Percentiles rank a stretch among this genome's conserved stretches.
Evolutionary conservation across 345 rosid genomes (phyloP).

Genomic region (Lepidium aucheri): DNA sequence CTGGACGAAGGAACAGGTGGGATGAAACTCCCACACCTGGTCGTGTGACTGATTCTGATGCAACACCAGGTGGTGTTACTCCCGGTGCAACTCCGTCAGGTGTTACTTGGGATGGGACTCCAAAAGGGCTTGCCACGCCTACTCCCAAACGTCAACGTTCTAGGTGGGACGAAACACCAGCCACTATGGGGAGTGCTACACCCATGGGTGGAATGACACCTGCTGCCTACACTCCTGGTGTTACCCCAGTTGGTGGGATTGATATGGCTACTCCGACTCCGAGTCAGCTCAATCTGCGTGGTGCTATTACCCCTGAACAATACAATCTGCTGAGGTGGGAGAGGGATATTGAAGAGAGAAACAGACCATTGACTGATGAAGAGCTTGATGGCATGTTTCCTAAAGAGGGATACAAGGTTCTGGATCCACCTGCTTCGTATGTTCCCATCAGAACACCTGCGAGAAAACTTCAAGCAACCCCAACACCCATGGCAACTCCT

Average conservation of each 20-base stretch:
- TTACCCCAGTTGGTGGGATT: conserved; percentile 79
- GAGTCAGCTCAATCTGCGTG: conserved; percentile 50
- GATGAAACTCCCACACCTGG: conserved; percentile 99
- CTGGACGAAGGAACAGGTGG: conserved; percentile 85
- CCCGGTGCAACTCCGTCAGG: conserved; percentile 97
- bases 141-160: conserved; percentile 92
- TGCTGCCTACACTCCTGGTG: conserved; percentile 76
- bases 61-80: conserved; percentile 75
- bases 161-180: conserved; percentile 99
- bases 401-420: conserved; percentile 77
- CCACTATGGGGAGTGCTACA: conserved; percentile 94
- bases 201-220: conserved; percentile 91
- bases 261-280: conserved; percentile 96
- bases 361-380: conserved; percentile 90
- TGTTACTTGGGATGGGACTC: conserved; percentile 94
- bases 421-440: conserved; percentile 93
- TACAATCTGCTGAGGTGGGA: conserved; percentile 93
- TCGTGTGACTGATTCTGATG: conserved; percentile 76
- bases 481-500: conserved; percentile 90
- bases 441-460: conserved; percentile 96
- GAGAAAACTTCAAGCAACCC: conserved; percentile 75
- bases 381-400: conserved; percentile 97
- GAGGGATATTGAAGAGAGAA: conserved; percentile 98
- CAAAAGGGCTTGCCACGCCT: conserved; percentile 74
- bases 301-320: conserved; percentile 84